Base-by-base conservation (phyloP, 2,329 filamentous ascomycete genomes). In the Penicillium aurantiogriseum region DNA sequence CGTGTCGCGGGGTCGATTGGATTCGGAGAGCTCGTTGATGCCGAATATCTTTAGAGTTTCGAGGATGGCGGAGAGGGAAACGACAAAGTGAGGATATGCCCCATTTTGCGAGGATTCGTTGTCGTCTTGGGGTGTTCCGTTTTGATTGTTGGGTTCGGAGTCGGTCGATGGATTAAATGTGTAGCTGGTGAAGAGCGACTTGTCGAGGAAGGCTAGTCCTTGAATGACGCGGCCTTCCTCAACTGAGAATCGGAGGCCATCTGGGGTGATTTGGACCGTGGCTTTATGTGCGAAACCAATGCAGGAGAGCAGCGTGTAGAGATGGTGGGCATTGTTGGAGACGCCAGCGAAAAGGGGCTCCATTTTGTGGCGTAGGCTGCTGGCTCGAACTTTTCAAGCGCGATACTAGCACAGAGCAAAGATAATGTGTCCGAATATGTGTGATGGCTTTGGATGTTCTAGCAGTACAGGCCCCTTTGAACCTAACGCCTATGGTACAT, bases 41-140 rank as follows among this genome's bases (percentile, higher is more conserved):
- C 91, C 91, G 69, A 99, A 96, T 49, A 99, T 97, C 69, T 97
- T 93, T 8, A 99, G 82, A 0, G 93, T 96, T 77, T 97, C 94
- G 52, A 99, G 85, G 3, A 99, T 83, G 19, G 93, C 90, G 5
- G 88, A 83, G 9, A 99, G 84, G 2, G 92, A 94, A 63, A 97
- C 88, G 71, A 95, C 88, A 71, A 99, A 99, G 51, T 83, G 85
- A 8, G 90, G 87, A 31, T 85, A 81, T 4, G 71, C 60, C 4
- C 68, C 59, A 23, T 69, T 60, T 10, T 75, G 68, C 9, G 71
- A 60, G 7, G 76, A 67, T 25, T 81, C 74, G 42, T 75, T 71
- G 23, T 78, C 74, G 21, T 76, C 69, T 21, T 52, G 50, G 21
- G 57, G 46, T n/a, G 64, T 49, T 36, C 64, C 52, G 13, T 56